Evolutionary conservation across 768 basidiomycete genomes (phyloP).

Genomic region (Kwoniella bestiolae): DNA sequence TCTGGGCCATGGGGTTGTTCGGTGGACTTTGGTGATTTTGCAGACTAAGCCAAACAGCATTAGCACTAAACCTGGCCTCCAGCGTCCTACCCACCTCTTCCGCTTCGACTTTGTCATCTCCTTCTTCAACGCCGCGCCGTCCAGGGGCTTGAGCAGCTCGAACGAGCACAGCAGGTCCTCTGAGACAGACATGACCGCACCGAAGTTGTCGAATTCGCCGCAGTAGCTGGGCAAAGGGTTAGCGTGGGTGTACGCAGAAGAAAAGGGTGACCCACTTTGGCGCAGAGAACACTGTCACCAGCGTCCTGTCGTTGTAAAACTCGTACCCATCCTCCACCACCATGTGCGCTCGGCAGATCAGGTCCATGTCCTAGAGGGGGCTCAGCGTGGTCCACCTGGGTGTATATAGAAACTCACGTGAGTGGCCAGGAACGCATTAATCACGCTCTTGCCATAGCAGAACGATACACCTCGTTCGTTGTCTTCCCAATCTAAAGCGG

Average conservation of each 20-base stretch:
- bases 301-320: conserved; percentile 98
- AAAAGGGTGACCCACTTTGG: conserved; percentile 86
- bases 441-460: conserved; percentile 97
- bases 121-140: conserved; percentile 90
- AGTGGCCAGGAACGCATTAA: conserved; percentile 83
- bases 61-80: not conserved
- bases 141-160: conserved; percentile 92
- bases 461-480: conserved; percentile 99
- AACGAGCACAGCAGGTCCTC: conserved; percentile 97
- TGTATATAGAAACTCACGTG: conserved; percentile 46
- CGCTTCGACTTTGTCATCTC: conserved; percentile 99
- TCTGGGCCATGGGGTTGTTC: conserved; percentile 55
- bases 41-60: conserved; percentile 36
- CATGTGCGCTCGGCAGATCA: conserved; percentile 99
- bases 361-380: conserved; percentile 77
- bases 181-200: conserved; percentile 73
- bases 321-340: conserved; percentile 96
- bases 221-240: too few relatives aligned
- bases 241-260: too few relatives aligned
- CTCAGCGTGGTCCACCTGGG: conserved; percentile 44
- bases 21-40: conserved; percentile 58
- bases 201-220: conserved; percentile 57
- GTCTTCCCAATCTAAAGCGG: conserved; percentile 98
- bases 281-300: conserved; percentile 98
- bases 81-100: conserved; percentile 71